Conservation (phyloP, 2,329 filamentous ascomycete species). For the Epichloe uncinata region DNA sequence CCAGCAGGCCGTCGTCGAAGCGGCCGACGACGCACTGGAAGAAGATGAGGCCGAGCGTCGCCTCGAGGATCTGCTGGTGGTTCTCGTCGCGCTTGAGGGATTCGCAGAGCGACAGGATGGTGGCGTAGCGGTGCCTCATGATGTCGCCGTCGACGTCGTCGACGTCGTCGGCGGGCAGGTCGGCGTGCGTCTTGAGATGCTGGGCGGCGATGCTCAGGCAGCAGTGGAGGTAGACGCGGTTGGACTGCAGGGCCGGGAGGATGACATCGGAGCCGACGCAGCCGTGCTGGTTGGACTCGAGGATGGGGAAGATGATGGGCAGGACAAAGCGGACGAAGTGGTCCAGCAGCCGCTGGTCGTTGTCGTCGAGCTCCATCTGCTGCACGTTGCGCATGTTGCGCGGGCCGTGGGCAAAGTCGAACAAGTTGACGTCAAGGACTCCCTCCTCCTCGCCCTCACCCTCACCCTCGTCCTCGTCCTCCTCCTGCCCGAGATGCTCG, state of each 20-base stretch:
- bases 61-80: conserved; percentile 81
- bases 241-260: conserved; percentile 75
- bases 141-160: conserved; percentile 79
- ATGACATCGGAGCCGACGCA: conserved; percentile 71
- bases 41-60: conserved; percentile 88
- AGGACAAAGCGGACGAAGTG: conserved; percentile 86
- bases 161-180: conserved; percentile 48
- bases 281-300: conserved; percentile 80
- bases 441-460: conserved; percentile 27
- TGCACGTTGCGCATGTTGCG: conserved; percentile 39
- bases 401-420: conserved; percentile 63
- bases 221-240: conserved; percentile 90
- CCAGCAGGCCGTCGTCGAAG: conserved; percentile 69
- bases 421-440: conserved; percentile 62
- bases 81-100: conserved; percentile 68
- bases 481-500: conserved; percentile 29
- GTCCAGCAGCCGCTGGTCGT: conserved; percentile 73
- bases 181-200: conserved; percentile 66
- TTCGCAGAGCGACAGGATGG: conserved; percentile 74
- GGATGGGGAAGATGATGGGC: conserved; percentile 79
- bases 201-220: conserved; percentile 88
- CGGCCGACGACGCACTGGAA: conserved; percentile 88
- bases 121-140: conserved; percentile 79
- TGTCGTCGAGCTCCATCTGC: conserved; percentile 69
- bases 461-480: conserved; percentile 36